Evolutionary conservation across 371 early-diverging fungal genomes (phyloP).

Genomic region (Smittium culicis): DNA sequence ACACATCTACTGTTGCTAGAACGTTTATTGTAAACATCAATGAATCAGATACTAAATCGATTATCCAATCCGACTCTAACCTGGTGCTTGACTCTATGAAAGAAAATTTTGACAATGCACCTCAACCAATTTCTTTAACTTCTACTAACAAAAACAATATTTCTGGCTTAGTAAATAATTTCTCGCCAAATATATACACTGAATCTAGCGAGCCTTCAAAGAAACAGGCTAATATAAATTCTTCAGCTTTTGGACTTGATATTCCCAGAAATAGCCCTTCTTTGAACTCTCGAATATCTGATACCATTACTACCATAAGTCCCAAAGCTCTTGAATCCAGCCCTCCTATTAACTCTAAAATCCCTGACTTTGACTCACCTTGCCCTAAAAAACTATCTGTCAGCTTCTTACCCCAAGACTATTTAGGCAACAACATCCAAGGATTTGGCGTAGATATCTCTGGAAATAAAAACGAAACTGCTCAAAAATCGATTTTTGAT

Average conservation of each 20-base stretch:
- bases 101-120: background rate
- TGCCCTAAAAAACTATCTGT: background rate
- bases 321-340: background rate
- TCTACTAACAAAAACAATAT: background rate
- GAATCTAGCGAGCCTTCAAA: background rate
- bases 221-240: background rate
- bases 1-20: slow-evolving; percentile 65
- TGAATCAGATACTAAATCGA: background rate
- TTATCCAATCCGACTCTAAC: slow-evolving; percentile 35
- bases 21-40: slow-evolving; percentile 70
- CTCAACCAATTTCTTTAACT: too few relatives aligned
- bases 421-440: background rate
- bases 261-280: background rate
- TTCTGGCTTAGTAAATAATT: background rate
- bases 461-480: background rate
- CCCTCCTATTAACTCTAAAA: background rate
- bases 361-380: background rate
- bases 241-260: background rate
- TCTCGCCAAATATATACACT: background rate
- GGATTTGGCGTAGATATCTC: background rate
- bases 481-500: background rate
- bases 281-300: background rate
- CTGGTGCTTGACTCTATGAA: background rate
- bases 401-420: background rate
- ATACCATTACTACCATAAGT: background rate